Conservation (phyloP, 345 rosid species). For the Pseudoturritis turrita region DNA sequence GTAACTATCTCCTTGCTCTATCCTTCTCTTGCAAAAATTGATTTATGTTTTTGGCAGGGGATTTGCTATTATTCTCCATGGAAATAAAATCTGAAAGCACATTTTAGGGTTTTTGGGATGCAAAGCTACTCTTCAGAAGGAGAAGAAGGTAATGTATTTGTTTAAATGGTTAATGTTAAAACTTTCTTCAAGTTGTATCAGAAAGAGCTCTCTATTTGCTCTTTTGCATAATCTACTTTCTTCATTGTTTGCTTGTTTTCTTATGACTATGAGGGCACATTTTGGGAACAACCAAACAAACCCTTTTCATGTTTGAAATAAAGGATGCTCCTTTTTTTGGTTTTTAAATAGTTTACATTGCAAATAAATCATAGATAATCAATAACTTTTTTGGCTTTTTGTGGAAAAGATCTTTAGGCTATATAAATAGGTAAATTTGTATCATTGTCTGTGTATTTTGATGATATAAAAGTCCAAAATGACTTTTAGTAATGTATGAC, state of each 20-base stretch:
- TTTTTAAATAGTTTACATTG: background rate
- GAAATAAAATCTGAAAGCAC: slow-evolving; percentile 27
- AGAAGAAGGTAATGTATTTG: slow-evolving; percentile 21
- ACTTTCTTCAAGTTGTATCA: slow-evolving; percentile 6
- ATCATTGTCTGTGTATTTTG: background rate
- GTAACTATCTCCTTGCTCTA: background rate
- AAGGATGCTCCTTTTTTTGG: slow-evolving; percentile 20
- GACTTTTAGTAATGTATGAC: background rate
- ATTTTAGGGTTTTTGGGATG: slow-evolving; percentile 6
- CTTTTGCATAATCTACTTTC: slow-evolving; percentile 11
- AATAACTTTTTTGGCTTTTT: no score
- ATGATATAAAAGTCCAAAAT: background rate
- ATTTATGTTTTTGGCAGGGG: slow-evolving; percentile 9
- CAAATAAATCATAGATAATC: no score
- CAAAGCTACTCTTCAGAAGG: slow-evolving; percentile 17
- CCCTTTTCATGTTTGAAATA: slow-evolving; percentile 29
- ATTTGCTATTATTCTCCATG: slow-evolving; percentile 15
- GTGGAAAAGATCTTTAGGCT: background rate
- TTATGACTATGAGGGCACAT: slow-evolving; percentile 9
- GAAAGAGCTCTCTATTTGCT: slow-evolving; percentile 9
- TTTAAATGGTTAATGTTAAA: slow-evolving; percentile 22
- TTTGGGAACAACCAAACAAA: slow-evolving; percentile 30
- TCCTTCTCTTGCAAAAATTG: background rate
- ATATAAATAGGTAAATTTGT: background rate
- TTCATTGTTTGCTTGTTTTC: slow-evolving; percentile 10